Percentiles rank a stretch among this genome's conserved stretches.
Conservation (phyloP, 2,329 filamentous ascomycete genomes). For the Colletotrichum acutatum region DNA sequence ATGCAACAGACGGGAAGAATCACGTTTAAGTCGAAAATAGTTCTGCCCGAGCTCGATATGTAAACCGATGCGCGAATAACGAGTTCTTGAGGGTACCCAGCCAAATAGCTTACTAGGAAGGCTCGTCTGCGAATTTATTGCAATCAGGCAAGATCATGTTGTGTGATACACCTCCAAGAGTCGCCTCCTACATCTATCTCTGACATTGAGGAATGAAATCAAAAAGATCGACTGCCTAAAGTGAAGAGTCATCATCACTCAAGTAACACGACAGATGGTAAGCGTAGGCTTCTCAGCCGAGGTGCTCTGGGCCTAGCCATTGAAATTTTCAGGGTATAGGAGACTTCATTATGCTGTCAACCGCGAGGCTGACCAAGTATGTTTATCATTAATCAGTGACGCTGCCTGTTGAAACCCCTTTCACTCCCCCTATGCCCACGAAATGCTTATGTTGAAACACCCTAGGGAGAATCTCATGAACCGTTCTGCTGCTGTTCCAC, state of each 20-base stretch:
- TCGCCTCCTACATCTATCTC: background rate
- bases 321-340: background rate
- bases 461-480: background rate
- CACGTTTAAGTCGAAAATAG: too few relatives aligned
- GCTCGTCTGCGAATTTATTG: background rate
- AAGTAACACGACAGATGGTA: too few relatives aligned
- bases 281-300: too few relatives aligned
- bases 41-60: too few relatives aligned
- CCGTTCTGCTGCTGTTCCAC: background rate
- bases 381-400: conserved; percentile 11
- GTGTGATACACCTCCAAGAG: background rate
- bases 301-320: too few relatives aligned
- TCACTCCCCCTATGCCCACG: background rate
- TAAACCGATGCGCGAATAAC: too few relatives aligned
- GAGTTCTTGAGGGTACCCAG: too few relatives aligned
- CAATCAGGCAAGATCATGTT: background rate
- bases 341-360: background rate
- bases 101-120: background rate
- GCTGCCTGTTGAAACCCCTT: background rate
- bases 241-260: too few relatives aligned
- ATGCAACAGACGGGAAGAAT: too few relatives aligned
- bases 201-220: background rate
- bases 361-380: background rate
- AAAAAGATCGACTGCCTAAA: too few relatives aligned
- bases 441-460: background rate